Conservation (phyloP, 441 rosid species). For the Pelargonium myrrhifolium region DNA sequence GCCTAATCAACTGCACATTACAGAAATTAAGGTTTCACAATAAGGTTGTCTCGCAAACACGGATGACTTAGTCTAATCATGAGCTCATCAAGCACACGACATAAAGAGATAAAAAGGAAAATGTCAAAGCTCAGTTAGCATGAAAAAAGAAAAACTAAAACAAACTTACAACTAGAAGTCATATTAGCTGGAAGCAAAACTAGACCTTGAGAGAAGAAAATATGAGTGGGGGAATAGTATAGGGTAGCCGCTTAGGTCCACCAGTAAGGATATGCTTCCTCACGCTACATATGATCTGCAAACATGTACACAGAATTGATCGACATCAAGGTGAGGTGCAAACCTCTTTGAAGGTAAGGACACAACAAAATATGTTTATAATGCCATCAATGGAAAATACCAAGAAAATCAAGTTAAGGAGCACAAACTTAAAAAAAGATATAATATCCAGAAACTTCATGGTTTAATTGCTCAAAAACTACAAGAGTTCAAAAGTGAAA, state of each 20-base stretch:
- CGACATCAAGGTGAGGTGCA: not conserved
- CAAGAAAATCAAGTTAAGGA: not conserved
- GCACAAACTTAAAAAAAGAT: not conserved
- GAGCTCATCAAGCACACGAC: not conserved
- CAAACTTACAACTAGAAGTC: not conserved
- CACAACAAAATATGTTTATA: not conserved
- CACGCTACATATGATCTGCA: constrained; percentile 66
- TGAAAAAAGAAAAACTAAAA: not conserved
- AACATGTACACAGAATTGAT: constrained; percentile 9
- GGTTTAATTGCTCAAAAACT: not conserved
- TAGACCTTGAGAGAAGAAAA: constrained; percentile 84
- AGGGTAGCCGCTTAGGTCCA: constrained; percentile 77
- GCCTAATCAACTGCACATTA: constrained; percentile 56
- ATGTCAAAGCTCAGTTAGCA: constrained; percentile 5
- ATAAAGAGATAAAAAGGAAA: not conserved
- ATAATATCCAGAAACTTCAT: not conserved
- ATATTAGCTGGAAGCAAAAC: constrained; percentile 17
- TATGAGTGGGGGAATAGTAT: constrained; percentile 82
- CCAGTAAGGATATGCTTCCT: constrained; percentile 77
- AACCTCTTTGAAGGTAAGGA: constrained; percentile 3
- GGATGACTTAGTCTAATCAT: not conserved
- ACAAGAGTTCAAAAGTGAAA: not conserved
- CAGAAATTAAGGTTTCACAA: constrained; percentile 14
- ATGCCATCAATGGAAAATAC: not conserved
- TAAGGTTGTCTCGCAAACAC: not conserved